Percentiles rank a stretch among this genome's conserved stretches.
Conservation (phyloP, 768 basidiomycete species). For the Candolleomyces aberdarensis region DNA sequence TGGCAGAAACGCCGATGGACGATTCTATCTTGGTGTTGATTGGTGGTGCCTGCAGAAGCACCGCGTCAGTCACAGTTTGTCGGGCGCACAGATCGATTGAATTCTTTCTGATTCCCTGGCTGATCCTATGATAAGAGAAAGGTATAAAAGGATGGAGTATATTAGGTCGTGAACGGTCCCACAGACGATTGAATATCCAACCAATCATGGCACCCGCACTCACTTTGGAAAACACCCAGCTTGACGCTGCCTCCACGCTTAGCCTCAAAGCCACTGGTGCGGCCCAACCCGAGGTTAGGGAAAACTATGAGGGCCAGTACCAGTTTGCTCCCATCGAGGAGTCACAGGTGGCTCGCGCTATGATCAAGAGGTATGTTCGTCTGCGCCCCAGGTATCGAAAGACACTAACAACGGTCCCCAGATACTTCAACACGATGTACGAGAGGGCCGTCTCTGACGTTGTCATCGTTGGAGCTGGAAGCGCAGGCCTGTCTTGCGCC, state of each 20-base stretch:
- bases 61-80: too few species aligned
- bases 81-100: too few species aligned
- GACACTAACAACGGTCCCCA: conserved; percentile 21
- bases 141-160: not conserved
- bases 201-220: conserved; percentile 24
- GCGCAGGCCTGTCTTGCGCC: conserved; percentile 68
- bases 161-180: not conserved
- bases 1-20: too few species aligned
- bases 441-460: conserved; percentile 74
- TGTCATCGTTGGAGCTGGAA: conserved; percentile 73
- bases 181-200: not conserved
- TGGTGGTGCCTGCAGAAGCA: too few species aligned
- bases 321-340: conserved; percentile 73
- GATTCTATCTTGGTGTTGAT: too few species aligned
- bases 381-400: not conserved
- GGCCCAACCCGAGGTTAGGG: conserved; percentile 36
- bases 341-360: conserved; percentile 71
- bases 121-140: not conserved
- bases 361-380: conserved; percentile 60
- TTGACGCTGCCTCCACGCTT: not conserved
- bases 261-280: conserved; percentile 7
- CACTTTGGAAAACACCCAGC: conserved; percentile 10
- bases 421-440: conserved; percentile 74
- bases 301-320: conserved; percentile 63
- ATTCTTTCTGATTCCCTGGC: too few species aligned